A percentile compares a stretch with the other conserved stretches of the same genome.
Conservation (phyloP, 495 filamentous ascomycete species). For the Endocarpon pusillum region DNA sequence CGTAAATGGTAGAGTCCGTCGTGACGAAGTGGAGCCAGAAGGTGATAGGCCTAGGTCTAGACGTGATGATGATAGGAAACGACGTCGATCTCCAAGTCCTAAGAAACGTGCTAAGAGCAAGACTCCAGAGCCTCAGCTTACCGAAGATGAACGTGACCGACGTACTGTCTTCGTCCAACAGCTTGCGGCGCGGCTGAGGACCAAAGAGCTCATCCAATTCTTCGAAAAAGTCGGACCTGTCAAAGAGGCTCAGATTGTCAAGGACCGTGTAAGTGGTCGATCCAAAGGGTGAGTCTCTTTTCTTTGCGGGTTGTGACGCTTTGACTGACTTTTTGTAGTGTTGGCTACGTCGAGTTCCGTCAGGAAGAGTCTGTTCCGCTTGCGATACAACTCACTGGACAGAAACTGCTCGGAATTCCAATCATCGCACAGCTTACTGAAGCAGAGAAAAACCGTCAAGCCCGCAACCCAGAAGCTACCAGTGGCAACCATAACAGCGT, state of each 20-base stretch:
- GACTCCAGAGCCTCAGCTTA: constrained; percentile 46
- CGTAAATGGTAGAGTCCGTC: constrained; percentile 36
- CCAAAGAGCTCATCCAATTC: constrained; percentile 83
- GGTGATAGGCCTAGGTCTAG: constrained; percentile 35
- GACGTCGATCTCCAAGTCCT: constrained; percentile 33
- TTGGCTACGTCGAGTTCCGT: constrained; percentile 99
- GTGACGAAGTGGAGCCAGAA: constrained; percentile 29
- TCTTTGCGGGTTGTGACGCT: constrained; percentile 1
- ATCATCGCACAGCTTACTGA: constrained; percentile 98
- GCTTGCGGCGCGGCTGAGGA: constrained; percentile 78
- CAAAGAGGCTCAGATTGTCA: constrained; percentile 98
- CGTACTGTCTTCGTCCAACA: constrained; percentile 98
- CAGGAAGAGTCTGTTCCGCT: constrained; percentile 82
- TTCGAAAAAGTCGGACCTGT: constrained; percentile 95
- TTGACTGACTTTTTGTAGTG: constrained; percentile 39
- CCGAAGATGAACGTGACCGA: constrained; percentile 90
- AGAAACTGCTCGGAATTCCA: constrained; percentile 94
- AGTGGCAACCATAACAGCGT: constrained; percentile 52
- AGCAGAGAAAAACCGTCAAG: constrained; percentile 98
- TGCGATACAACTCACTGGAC: constrained; percentile 96
- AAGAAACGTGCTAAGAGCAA: constrained; percentile 30
- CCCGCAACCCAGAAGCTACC: constrained; percentile 59
- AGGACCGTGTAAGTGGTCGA: constrained; percentile 87
- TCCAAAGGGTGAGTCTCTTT: constrained; percentile 75
- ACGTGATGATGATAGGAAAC: constrained; percentile 32